A percentile compares a stretch with the other conserved stretches of the same genome.
phyloP scores from a whole-genome alignment of 352 stramenopile genomes.

The Pythium insidiosum region DNA sequence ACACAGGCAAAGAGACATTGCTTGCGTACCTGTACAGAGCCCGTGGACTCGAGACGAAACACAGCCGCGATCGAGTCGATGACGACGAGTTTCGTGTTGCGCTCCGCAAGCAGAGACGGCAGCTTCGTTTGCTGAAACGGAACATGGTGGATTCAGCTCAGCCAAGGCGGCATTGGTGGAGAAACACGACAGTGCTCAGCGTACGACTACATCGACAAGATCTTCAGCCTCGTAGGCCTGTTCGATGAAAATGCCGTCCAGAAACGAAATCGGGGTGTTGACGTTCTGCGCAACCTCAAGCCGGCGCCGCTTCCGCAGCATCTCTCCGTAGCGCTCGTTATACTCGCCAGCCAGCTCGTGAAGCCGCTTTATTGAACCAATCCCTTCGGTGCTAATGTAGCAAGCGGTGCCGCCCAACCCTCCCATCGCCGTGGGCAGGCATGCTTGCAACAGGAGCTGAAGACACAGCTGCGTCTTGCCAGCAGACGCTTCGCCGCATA shows the following conservation, averaged over 20 bases:
- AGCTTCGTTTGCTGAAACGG: conserved; percentile 46
- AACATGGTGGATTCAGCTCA: not conserved
- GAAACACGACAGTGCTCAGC: not conserved
- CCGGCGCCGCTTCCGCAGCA: conserved; percentile 40
- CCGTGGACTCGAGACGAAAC: conserved; percentile 62
- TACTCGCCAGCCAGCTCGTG: conserved; percentile 56
- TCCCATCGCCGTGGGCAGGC: conserved; percentile 32
- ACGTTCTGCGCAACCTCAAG: conserved; percentile 9
- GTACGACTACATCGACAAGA: conserved; percentile 24
- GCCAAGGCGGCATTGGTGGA: no score
- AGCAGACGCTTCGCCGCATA: conserved; percentile 63
- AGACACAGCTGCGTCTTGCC: conserved; percentile 80
- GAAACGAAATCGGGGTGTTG: conserved; percentile 15
- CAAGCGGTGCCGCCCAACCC: conserved; percentile 54
- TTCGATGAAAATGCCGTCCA: conserved; percentile 76
- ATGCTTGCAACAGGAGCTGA: conserved; percentile 65
- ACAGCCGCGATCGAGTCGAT: conserved; percentile 75
- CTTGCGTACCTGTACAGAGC: conserved; percentile 44
- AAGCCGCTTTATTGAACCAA: conserved; percentile 62
- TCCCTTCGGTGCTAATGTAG: conserved; percentile 77
- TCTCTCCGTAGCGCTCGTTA: conserved; percentile 24
- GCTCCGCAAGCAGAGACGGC: conserved; percentile 50
- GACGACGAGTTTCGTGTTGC: conserved; percentile 74
- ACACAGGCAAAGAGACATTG: no score
- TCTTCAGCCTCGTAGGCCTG: conserved; percentile 65